A percentile compares a stretch with the other conserved stretches of the same genome.
These are phyloP conservation scores for Ilyonectria sp. DNA, from an alignment of 2,329 filamentous ascomycete species.

Conservation along the genomic window DNA sequence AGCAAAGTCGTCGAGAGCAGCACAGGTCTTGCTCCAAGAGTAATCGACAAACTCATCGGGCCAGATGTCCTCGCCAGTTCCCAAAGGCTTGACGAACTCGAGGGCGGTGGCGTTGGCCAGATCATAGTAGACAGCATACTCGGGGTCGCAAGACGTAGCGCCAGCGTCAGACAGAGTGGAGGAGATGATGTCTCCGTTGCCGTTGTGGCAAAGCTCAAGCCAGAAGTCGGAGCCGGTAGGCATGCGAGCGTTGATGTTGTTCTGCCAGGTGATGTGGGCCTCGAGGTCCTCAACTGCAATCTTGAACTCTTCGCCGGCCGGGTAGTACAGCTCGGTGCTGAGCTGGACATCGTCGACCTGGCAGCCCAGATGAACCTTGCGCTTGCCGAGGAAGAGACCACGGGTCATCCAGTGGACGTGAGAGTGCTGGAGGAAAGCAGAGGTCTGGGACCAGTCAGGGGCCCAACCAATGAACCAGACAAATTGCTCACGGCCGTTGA, in stretches of 20 bases:
- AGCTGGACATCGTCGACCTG: slow-evolving; percentile 39
- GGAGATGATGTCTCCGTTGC: slow-evolving; percentile 37
- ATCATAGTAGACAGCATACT: slow-evolving; percentile 27
- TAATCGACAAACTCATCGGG: slow-evolving; percentile 27
- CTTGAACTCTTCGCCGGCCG: slow-evolving; percentile 35
- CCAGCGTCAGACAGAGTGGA: not conserved
- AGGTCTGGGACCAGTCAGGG: slow-evolving; percentile 35
- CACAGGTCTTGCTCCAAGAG: slow-evolving; percentile 29
- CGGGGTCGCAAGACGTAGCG: slow-evolving; percentile 6
- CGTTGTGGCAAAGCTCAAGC: slow-evolving; percentile 38
- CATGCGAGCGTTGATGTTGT: slow-evolving; percentile 32
- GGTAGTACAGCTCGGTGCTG: slow-evolving; percentile 33
- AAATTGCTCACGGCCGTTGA: slow-evolving; percentile 37
- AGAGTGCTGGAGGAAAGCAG: slow-evolving; percentile 34
- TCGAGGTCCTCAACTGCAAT: slow-evolving; percentile 32
- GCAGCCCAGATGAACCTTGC: slow-evolving; percentile 33
- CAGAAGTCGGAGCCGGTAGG: slow-evolving; percentile 33
- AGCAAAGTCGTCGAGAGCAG: slow-evolving; percentile 33
- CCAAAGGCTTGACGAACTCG: slow-evolving; percentile 31
- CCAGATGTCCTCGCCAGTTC: slow-evolving; percentile 32
- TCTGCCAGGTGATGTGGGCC: slow-evolving; percentile 36
- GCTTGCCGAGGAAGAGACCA: slow-evolving; percentile 38
- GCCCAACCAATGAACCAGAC: slow-evolving; percentile 41
- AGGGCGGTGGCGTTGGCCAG: slow-evolving; percentile 27
- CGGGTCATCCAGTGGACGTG: slow-evolving; percentile 41